Percentiles rank a stretch among this genome's conserved stretches.
These are phyloP conservation scores for Pythium periplocum DNA, from an alignment of 352 stramenopile genomes.

Conservation along the genomic window DNA sequence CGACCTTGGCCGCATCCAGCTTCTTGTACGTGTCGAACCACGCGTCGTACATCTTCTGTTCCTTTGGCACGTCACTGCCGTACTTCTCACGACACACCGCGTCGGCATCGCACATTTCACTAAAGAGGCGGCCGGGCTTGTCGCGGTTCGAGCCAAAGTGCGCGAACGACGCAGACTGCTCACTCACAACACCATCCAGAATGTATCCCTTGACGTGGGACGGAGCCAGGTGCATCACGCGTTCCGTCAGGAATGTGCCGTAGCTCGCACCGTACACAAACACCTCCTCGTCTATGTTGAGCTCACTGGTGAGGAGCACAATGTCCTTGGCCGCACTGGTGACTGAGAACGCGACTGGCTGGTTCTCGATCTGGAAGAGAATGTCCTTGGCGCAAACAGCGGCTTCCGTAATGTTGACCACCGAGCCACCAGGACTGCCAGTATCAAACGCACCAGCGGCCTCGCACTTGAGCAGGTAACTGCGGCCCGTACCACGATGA, in stretches of 20 bases:
- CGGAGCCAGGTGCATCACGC: constrained; percentile 34
- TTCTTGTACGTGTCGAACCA: no score
- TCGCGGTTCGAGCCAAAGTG: no score
- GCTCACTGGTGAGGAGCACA: neutral
- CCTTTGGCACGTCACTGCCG: no score
- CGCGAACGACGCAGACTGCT: no score
- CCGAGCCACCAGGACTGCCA: constrained; percentile 9
- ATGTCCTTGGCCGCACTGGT: constrained; percentile 17
- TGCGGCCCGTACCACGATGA: constrained; percentile 36
- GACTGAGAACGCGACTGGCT: constrained; percentile 25
- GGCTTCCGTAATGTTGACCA: constrained; percentile 15
- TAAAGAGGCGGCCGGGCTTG: no score
- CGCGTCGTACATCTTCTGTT: no score
- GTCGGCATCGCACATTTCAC: no score
- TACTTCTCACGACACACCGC: no score
- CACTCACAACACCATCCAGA: no score
- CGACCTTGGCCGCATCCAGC: no score
- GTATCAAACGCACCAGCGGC: constrained; percentile 23
- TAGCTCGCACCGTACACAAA: constrained; percentile 58
- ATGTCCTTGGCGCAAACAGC: constrained; percentile 24
- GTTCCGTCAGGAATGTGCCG: constrained; percentile 45
- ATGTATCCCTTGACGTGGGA: no score
- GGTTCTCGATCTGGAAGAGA: constrained; percentile 18
- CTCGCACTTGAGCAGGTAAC: constrained; percentile 26
- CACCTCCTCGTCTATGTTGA: constrained; percentile 11